Base-by-base conservation (phyloP, 768 basidiomycete species). In the Chiua virens region DNA sequence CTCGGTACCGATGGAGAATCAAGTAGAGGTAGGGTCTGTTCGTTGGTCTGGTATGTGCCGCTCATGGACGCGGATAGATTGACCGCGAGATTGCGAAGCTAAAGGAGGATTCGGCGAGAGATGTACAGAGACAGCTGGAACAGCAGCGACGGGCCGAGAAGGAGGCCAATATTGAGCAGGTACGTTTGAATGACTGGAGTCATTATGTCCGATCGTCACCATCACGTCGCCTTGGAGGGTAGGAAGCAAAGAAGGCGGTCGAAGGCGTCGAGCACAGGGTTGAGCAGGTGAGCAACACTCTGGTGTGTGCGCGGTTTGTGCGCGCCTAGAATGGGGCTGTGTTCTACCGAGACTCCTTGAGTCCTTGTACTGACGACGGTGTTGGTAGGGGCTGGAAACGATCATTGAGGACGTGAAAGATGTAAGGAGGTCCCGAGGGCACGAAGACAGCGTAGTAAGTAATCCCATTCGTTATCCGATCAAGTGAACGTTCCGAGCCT, bases 11-110 rank as follows among this genome's bases (percentile, higher is more conserved):
- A 14, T 30, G 11, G 45, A 47, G 3, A 54, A 42, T 46, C 54
- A 43, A 58, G 49, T 13, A 50, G 55, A 63, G 53, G 62, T 63
- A 9, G 4, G 4, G 15, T 45, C 11, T 45, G 23, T 5, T 15
- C 28, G 20, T 17, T 34, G 14, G 17, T 15, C 15, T 17, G 34
- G 17, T 34, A 34, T 34, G 34, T 17, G 7, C 5, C 15, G 6
- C 21, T 54, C 28, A 60, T 21, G n/a, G 17, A 36, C 4, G 7
- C 17, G 7, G 13, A 14, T 22, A 65, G 65, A 65, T 66, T 10
- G 59, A 61, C 1, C 53, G 58, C 5, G 42, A 66, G 27, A 59
- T 67, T 8, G 44, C 34, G 27, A 48, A 66, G 30, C 53, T 66
- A 14, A 50, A 54, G 43, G 47, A 48, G 7, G 60, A 66, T 37